These are phyloP conservation scores for Drechmeria coniospora DNA, from an alignment of 2,329 filamentous ascomycete species.

Conservation along the genomic window DNA sequence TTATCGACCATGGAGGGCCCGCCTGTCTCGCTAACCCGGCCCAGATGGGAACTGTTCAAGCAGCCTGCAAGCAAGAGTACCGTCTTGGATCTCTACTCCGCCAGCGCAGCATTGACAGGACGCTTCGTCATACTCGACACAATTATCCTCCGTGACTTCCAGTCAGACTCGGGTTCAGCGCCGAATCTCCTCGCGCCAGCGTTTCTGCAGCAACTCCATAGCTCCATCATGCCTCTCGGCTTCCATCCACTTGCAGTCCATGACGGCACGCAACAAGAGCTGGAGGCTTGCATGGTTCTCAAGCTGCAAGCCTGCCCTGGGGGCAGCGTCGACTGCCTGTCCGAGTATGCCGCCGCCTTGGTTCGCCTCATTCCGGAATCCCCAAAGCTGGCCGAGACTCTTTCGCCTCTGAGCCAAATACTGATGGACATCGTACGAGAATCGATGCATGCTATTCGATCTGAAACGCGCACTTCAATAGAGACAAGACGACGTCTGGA, in stretches of 20 bases:
- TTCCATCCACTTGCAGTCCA: slow-evolving; percentile 5
- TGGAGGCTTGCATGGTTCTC: slow-evolving; percentile 22
- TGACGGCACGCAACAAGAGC: slow-evolving; percentile 7
- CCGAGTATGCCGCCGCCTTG: slow-evolving; percentile 25
- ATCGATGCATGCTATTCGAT: too few relatives aligned
- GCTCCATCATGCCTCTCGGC: slow-evolving; percentile 9
- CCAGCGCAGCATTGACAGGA: slow-evolving; percentile 33
- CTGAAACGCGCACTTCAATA: slow-evolving; percentile 8
- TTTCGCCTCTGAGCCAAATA: slow-evolving; percentile 22
- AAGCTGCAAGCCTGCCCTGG: slow-evolving; percentile 25
- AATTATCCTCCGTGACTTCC: slow-evolving; percentile 7
- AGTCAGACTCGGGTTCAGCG: slow-evolving; percentile 1
- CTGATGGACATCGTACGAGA: slow-evolving; percentile 18
- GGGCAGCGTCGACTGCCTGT: slow-evolving; percentile 27
- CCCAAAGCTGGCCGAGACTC: slow-evolving; percentile 30
- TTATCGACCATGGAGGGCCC: too few relatives aligned
- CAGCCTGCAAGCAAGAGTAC: slow-evolving; percentile 2
- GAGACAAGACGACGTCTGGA: slow-evolving; percentile 14
- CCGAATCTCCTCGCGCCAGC: slow-evolving; percentile 12
- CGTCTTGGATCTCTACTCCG: slow-evolving; percentile 18
- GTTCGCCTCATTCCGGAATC: slow-evolving; percentile 24
- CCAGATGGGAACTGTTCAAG: slow-evolving; percentile 2
- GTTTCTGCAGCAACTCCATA: slow-evolving; percentile 30
- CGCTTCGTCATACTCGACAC: slow-evolving; percentile 36
- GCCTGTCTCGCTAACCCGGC: slow-evolving; percentile 1